A percentile compares a stretch with the other conserved stretches of the same genome.
phyloP scores from a whole-genome alignment of 768 basidiomycete genomes.

The Pulveroboletus sp. region DNA sequence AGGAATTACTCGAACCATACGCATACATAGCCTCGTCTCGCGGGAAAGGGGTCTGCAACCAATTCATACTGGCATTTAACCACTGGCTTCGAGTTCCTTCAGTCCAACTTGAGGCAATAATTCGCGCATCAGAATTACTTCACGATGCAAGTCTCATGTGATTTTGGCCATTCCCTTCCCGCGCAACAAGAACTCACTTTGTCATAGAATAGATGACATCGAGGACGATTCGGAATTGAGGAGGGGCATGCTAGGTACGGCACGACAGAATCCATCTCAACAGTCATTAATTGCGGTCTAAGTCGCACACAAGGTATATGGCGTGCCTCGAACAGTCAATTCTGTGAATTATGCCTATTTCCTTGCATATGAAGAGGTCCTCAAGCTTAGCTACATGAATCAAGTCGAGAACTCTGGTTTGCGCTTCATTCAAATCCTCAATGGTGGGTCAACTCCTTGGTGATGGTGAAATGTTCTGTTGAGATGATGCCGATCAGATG shows the following conservation, averaged over 20 bases:
- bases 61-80: constrained; percentile 90
- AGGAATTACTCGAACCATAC: constrained; percentile 80
- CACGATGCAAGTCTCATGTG: constrained; percentile 92
- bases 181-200: background rate
- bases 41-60: constrained; percentile 86
- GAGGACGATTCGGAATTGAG: constrained; percentile 87
- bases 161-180: constrained; percentile 17
- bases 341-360: constrained; percentile 97
- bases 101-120: constrained; percentile 67
- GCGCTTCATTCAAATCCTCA: constrained; percentile 69
- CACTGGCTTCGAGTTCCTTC: constrained; percentile 82
- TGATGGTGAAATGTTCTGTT: background rate
- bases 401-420: constrained; percentile 25
- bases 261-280: background rate
- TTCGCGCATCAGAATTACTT: constrained; percentile 83
- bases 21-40: constrained; percentile 78
- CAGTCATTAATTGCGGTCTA: background rate
- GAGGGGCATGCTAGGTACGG: constrained; percentile 76
- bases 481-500: constrained; percentile 33
- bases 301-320: constrained; percentile 98
- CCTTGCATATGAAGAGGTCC: constrained; percentile 82
- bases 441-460: constrained; percentile 42
- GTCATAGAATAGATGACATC: constrained; percentile 82
- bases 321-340: constrained; percentile 94
- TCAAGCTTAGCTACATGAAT: constrained; percentile 28